A percentile compares a stretch with the other conserved stretches of the same genome.
Evolutionary conservation across 805 yeast species (phyloP).

Genomic region (Kluyveromyces wickerhamii): DNA sequence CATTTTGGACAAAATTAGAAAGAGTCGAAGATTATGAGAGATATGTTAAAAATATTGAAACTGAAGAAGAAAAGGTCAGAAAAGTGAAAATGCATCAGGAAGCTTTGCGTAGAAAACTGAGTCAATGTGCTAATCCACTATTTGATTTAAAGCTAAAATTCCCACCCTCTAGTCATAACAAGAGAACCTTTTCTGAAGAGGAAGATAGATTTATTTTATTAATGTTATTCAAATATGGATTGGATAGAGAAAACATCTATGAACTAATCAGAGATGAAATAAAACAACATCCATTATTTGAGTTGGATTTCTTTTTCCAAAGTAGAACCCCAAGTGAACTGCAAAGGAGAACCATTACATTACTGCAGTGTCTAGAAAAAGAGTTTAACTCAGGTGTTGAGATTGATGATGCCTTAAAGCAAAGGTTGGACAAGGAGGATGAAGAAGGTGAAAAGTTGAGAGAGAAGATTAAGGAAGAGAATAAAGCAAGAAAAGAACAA

Average conservation of each 20-base stretch:
- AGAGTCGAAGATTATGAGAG: constrained; percentile 87
- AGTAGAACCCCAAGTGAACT: constrained; percentile 73
- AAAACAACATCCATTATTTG: constrained; percentile 65
- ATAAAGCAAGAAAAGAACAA: constrained; percentile 4
- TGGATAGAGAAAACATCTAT: constrained; percentile 69
- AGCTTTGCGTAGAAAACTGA: constrained; percentile 65
- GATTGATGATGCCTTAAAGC: constrained; percentile 19
- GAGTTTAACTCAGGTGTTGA: constrained; percentile 45
- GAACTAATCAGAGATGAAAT: constrained; percentile 73
- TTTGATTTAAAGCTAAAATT: constrained; percentile 64
- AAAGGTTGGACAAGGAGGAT: constrained; percentile 24
- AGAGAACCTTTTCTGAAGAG: constrained; percentile 71
- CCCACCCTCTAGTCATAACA: constrained; percentile 62
- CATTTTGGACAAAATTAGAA: constrained; percentile 71
- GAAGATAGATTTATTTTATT: constrained; percentile 85
- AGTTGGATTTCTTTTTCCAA: constrained; percentile 82
- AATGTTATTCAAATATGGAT: constrained; percentile 71
- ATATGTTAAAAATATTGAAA: constrained; percentile 70
- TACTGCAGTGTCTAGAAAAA: constrained; percentile 64
- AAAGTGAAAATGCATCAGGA: constrained; percentile 66
- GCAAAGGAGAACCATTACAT: constrained; percentile 71
- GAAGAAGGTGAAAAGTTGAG: constrained; percentile 19
- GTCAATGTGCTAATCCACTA: constrained; percentile 65
- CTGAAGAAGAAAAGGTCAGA: constrained; percentile 78
- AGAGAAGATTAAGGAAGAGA: constrained; percentile 16